Evolutionary conservation across 352 stramenopile species (phyloP).

Genomic region (Saprolegnia diclina): DNA sequence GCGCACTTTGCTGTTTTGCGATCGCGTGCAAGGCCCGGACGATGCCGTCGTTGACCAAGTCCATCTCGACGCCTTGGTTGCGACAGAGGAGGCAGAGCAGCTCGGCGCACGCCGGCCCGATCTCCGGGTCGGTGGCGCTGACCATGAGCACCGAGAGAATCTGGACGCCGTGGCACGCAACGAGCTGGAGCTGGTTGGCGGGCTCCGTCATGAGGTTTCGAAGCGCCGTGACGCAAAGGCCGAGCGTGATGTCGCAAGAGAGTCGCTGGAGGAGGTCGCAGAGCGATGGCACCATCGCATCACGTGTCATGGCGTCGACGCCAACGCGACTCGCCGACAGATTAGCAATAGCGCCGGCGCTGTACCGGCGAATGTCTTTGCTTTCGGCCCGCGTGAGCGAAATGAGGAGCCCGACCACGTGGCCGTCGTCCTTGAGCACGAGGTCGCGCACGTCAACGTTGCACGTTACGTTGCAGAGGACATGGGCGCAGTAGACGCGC

Average conservation of each 20-base stretch:
- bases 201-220: slow-evolving; percentile 59
- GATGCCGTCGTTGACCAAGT: slow-evolving; percentile 69
- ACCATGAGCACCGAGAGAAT: slow-evolving; percentile 57
- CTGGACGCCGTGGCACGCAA: slow-evolving; percentile 50
- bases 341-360: slow-evolving; percentile 56
- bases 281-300: slow-evolving; percentile 48
- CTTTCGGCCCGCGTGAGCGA: slow-evolving; percentile 63
- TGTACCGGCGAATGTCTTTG: slow-evolving; percentile 57
- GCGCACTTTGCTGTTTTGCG: slow-evolving; percentile 36
- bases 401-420: slow-evolving; percentile 59
- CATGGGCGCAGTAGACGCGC: slow-evolving; percentile 77
- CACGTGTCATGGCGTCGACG: slow-evolving; percentile 31
- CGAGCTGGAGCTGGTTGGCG: slow-evolving; percentile 58
- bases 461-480: slow-evolving; percentile 77
- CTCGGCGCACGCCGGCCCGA: slow-evolving; percentile 13
- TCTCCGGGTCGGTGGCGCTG: not conserved
- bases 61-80: slow-evolving; percentile 42
- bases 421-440: slow-evolving; percentile 64
- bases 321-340: slow-evolving; percentile 45
- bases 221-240: slow-evolving; percentile 57
- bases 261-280: slow-evolving; percentile 55
- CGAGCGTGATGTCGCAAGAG: slow-evolving; percentile 49
- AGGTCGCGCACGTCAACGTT: slow-evolving; percentile 38
- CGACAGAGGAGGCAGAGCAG: slow-evolving; percentile 22
- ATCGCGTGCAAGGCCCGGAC: slow-evolving; percentile 56